phyloP scores from a whole-genome alignment of 306 rosid species.

The Phaseolus lunatus region DNA sequence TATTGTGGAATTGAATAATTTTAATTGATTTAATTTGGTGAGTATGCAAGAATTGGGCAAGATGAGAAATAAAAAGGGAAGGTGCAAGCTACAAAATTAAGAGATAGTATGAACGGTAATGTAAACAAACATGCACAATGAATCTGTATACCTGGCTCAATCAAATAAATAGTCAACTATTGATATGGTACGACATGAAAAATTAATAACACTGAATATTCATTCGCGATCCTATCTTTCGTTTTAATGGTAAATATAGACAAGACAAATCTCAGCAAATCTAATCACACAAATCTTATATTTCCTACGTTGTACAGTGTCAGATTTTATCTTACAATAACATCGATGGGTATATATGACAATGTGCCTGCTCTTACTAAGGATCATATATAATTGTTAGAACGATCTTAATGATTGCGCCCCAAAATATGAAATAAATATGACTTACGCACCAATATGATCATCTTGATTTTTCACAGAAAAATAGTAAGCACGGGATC shows the following conservation, averaged over 20 bases:
- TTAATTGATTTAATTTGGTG: no score
- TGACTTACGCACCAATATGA: neutral
- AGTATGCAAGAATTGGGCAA: no score
- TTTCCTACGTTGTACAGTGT: conserved; percentile 16
- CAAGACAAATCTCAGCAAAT: conserved; percentile 14
- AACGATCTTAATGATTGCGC: conserved; percentile 4
- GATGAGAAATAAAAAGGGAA: no score
- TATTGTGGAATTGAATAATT: no score
- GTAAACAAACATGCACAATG: no score
- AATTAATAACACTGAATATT: neutral
- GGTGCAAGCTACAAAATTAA: no score
- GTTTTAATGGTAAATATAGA: neutral
- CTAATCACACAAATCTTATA: conserved; percentile 17
- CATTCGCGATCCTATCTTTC: neutral
- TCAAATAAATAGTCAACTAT: no score
- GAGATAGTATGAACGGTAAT: no score
- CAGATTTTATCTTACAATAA: conserved; percentile 40
- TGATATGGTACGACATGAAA: neutral
- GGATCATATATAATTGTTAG: neutral
- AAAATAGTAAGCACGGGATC: conserved; percentile 17
- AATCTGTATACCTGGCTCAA: no score
- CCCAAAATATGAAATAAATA: conserved; percentile 28
- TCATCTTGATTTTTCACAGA: conserved; percentile 35
- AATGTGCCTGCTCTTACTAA: neutral
- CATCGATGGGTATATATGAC: conserved; percentile 26